These are phyloP conservation scores for Mycosarcoma mackinlayi DNA, from an alignment of 1,284 basidiomycete genomes.

Conservation along the genomic window DNA sequence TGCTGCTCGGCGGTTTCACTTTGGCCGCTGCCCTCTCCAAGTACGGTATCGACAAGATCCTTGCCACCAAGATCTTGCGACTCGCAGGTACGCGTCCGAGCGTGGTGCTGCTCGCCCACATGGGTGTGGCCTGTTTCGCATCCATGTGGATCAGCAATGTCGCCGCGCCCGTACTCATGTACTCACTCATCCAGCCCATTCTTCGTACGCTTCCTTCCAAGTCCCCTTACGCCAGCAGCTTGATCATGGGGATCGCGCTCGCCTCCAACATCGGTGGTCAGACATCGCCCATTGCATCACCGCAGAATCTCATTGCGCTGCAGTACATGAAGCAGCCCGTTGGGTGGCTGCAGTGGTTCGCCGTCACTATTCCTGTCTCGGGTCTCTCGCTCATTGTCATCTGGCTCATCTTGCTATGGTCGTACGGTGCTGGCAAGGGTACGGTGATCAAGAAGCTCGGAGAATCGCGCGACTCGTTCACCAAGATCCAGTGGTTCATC, in stretches of 20 bases:
- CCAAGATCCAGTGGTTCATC: conserved; percentile 89
- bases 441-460: conserved; percentile 61
- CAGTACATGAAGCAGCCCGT: conserved; percentile 85
- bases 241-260: conserved; percentile 94
- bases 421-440: conserved; percentile 83
- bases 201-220: conserved; percentile 88
- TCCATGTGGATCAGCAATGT: conserved; percentile 99
- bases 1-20: conserved; percentile 84
- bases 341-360: conserved; percentile 94
- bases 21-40: conserved; percentile 96
- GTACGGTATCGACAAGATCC: conserved; percentile 89
- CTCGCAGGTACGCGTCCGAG: conserved; percentile 88
- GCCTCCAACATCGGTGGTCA: conserved; percentile 99
- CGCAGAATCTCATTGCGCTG: conserved; percentile 95
- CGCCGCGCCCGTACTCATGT: conserved; percentile 95
- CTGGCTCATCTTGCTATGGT: conserved; percentile 87
- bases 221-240: conserved; percentile 86
- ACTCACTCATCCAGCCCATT: conserved; percentile 96
- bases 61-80: conserved; percentile 91
- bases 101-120: conserved; percentile 89
- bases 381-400: conserved; percentile 85
- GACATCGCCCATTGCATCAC: conserved; percentile 88
- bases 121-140: conserved; percentile 96
- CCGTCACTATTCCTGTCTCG: conserved; percentile 90
- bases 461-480: conserved; percentile 72